These are phyloP conservation scores for Fusarium devonianum DNA, from an alignment of 2,329 filamentous ascomycete genomes.

Conservation along the genomic window DNA sequence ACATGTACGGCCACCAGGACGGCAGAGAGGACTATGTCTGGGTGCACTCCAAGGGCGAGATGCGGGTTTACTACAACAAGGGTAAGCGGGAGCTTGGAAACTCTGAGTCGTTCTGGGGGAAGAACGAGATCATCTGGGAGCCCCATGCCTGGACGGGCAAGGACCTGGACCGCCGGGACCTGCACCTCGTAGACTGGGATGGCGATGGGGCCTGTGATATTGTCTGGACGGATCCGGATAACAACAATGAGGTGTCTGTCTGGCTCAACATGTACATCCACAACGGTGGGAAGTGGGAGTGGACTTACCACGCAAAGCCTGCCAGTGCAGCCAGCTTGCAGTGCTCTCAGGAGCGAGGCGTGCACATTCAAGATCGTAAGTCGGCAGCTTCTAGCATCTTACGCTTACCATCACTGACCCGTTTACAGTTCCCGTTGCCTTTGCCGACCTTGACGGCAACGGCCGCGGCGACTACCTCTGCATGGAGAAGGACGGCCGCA, in stretches of 20 bases:
- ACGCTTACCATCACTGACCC: conserved; percentile 4
- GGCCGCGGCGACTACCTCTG: conserved; percentile 11
- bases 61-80: not conserved
- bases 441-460: conserved; percentile 43
- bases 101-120: not conserved
- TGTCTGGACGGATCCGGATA: conserved; percentile 1
- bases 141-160: not conserved
- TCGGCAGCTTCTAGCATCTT: not conserved
- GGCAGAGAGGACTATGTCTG: conserved; percentile 24
- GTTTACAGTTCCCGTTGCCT: not conserved
- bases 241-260: conserved; percentile 7
- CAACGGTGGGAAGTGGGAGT: not conserved
- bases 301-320: conserved; percentile 1
- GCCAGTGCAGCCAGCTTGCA: not conserved
- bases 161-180: conserved; percentile 3
- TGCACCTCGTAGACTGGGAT: conserved; percentile 15
- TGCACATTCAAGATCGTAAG: not conserved
- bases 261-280: conserved; percentile 12
- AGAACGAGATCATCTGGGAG: not conserved
- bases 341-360: conserved; percentile 2
- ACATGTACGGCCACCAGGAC: conserved; percentile 26
- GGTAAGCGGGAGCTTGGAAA: not conserved
- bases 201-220: conserved; percentile 13
- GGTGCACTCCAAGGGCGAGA: conserved; percentile 7
- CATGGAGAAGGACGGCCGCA: conserved; percentile 4